phyloP scores from a whole-genome alignment of 352 stramenopile genomes.

The Aphanomyces stellatus region DNA sequence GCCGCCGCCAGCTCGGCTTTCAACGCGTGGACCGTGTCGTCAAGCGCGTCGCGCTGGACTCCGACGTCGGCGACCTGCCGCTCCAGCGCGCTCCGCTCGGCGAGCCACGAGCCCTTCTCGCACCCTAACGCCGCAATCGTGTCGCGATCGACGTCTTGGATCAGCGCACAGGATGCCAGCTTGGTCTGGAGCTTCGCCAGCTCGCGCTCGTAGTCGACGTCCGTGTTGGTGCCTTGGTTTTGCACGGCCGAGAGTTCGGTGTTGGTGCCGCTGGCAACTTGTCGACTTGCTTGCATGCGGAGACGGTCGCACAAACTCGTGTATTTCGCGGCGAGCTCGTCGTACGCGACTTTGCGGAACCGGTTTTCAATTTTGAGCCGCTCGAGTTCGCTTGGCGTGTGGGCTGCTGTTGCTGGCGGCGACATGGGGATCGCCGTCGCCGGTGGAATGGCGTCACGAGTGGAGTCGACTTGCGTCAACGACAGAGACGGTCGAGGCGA shows the following conservation, averaged over 20 bases:
- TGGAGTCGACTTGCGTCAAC: too few relatives aligned
- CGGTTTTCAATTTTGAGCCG: not conserved
- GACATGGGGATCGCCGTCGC: not conserved
- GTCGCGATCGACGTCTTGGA: not conserved
- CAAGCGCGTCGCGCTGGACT: not conserved
- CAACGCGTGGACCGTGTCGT: not conserved
- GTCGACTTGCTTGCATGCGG: too few relatives aligned
- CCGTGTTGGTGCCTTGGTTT: not conserved
- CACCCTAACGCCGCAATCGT: not conserved
- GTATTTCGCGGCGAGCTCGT: not conserved
- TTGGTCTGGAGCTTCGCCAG: not conserved
- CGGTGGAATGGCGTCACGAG: too few relatives aligned
- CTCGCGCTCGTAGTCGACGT: not conserved
- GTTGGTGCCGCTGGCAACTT: not conserved
- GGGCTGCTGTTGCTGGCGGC: not conserved
- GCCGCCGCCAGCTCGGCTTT: not conserved
- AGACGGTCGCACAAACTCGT: not conserved
- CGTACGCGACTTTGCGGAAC: not conserved
- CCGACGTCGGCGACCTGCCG: not conserved
- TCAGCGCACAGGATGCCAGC: not conserved
- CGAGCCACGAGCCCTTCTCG: too few relatives aligned
- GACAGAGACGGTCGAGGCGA: too few relatives aligned
- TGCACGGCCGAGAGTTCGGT: not conserved
- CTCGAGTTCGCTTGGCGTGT: not conserved
- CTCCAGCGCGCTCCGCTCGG: not conserved